Percentiles rank a stretch among this genome's conserved stretches.
Conservation (phyloP, 352 stramenopile genomes). For the Pythium brachiatum region DNA sequence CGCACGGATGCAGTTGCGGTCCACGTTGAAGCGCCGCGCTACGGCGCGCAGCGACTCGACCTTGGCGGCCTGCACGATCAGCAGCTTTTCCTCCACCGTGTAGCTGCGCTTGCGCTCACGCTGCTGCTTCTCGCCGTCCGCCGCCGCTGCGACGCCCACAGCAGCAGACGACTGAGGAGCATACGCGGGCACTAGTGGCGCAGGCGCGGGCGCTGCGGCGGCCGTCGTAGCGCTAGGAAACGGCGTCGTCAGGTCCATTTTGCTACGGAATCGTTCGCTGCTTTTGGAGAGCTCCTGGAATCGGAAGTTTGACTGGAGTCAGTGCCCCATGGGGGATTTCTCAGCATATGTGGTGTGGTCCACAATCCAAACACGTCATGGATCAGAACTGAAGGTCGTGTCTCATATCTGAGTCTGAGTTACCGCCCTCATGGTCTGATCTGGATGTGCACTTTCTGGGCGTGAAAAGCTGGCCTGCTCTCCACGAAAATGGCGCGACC, state of each 20-base stretch:
- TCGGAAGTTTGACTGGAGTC: slow-evolving; percentile 5
- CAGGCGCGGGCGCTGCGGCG: neutral
- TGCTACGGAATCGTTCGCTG: neutral
- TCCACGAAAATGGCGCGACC: neutral
- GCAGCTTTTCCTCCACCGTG: slow-evolving; percentile 69
- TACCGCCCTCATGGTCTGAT: neutral
- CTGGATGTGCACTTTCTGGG: neutral
- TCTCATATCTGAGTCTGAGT: slow-evolving; percentile 6
- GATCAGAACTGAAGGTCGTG: slow-evolving; percentile 11
- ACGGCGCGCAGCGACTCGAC: slow-evolving; percentile 51
- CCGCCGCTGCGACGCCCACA: slow-evolving; percentile 2
- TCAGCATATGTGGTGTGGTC: slow-evolving; percentile 11
- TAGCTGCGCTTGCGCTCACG: slow-evolving; percentile 74
- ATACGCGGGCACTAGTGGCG: neutral
- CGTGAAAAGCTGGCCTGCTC: slow-evolving; percentile 6
- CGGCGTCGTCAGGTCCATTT: neutral
- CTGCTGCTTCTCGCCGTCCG: slow-evolving; percentile 9
- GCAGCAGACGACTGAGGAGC: neutral
- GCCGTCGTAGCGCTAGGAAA: neutral
- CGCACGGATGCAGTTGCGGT: slow-evolving; percentile 70
- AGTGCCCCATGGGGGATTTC: slow-evolving; percentile 27
- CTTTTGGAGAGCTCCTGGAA: neutral
- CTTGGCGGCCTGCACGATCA: slow-evolving; percentile 55
- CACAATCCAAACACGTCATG: neutral
- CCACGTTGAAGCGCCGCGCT: slow-evolving; percentile 61